phyloP scores from a whole-genome alignment of 108 stramenopile species.

The Seminavis robusta region DNA sequence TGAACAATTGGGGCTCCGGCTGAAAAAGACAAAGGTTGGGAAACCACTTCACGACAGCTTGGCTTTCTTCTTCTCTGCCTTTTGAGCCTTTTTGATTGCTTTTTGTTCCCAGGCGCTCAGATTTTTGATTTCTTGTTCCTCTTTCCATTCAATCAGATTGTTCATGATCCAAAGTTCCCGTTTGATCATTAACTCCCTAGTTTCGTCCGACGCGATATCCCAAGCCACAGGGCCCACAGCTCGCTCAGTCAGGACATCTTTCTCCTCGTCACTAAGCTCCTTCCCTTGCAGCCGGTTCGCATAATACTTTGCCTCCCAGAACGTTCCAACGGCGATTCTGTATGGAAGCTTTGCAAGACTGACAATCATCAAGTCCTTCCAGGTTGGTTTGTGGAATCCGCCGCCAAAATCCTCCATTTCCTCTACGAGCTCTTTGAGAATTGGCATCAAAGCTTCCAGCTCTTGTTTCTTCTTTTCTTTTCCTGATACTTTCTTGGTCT shows the following conservation, averaged over 20 bases:
- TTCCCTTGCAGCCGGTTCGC: slow-evolving; percentile 45
- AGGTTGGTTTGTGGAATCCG: slow-evolving; percentile 84
- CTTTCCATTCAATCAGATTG: slow-evolving; percentile 71
- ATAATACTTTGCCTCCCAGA: slow-evolving; percentile 67
- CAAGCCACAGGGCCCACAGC: slow-evolving; percentile 77
- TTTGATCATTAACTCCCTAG: slow-evolving; percentile 54
- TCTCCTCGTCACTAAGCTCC: slow-evolving; percentile 68
- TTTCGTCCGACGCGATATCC: slow-evolving; percentile 69
- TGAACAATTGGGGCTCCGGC: no score
- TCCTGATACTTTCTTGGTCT: slow-evolving; percentile 42
- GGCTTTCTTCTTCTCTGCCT: slow-evolving; percentile 46
- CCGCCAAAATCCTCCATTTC: slow-evolving; percentile 85
- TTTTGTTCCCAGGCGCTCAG: slow-evolving; percentile 50
- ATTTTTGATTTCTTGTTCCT: slow-evolving; percentile 71
- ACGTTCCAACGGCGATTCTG: slow-evolving; percentile 28
- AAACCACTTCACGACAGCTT: no score
- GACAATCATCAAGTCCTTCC: slow-evolving; percentile 70
- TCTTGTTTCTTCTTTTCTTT: slow-evolving; percentile 69
- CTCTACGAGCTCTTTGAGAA: slow-evolving; percentile 61
- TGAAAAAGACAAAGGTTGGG: no score
- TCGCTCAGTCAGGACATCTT: slow-evolving; percentile 67
- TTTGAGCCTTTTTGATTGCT: slow-evolving; percentile 45
- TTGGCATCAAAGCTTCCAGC: slow-evolving; percentile 59
- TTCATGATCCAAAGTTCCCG: slow-evolving; percentile 70
- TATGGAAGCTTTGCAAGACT: slow-evolving; percentile 59